phyloP scores from a whole-genome alignment of 768 basidiomycete species.

The Serendipita vermifera region DNA sequence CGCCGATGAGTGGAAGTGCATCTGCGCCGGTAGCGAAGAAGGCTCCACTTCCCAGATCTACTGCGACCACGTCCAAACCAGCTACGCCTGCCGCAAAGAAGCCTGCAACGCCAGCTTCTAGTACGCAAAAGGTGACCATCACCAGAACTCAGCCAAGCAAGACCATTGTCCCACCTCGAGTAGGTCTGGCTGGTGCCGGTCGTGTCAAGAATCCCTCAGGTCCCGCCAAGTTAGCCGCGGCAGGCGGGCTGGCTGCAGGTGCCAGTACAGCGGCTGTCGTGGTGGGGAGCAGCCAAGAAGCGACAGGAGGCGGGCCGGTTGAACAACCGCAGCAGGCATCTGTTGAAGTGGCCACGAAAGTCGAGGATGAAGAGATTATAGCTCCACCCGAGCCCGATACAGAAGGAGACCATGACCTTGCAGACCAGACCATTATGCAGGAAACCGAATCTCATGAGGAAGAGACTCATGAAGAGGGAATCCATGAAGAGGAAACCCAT shows the following conservation, averaged over 20 bases:
- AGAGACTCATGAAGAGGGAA: slow-evolving; percentile 11
- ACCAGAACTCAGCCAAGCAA: too few relatives aligned
- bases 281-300: too few relatives aligned
- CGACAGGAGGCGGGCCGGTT: too few relatives aligned
- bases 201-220: too few relatives aligned
- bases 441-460: slow-evolving; percentile 9
- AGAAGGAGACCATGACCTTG: background rate
- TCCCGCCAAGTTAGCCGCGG: too few relatives aligned
- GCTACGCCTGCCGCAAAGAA: slow-evolving; percentile 8
- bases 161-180: too few relatives aligned
- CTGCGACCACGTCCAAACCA: background rate
- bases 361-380: too few relatives aligned
- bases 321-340: background rate
- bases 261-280: background rate
- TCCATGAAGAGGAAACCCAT: slow-evolving; percentile 2
- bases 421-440: slow-evolving; percentile 3
- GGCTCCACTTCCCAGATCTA: background rate
- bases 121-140: too few relatives aligned
- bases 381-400: background rate
- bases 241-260: slow-evolving; percentile 1
- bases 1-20: background rate
- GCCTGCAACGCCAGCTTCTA: background rate
- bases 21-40: background rate
- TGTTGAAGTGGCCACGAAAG: background rate
- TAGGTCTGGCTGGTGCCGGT: too few relatives aligned